Base-by-base conservation (phyloP, 2,329 filamentous ascomycete genomes). In the Nemania diffusa region DNA sequence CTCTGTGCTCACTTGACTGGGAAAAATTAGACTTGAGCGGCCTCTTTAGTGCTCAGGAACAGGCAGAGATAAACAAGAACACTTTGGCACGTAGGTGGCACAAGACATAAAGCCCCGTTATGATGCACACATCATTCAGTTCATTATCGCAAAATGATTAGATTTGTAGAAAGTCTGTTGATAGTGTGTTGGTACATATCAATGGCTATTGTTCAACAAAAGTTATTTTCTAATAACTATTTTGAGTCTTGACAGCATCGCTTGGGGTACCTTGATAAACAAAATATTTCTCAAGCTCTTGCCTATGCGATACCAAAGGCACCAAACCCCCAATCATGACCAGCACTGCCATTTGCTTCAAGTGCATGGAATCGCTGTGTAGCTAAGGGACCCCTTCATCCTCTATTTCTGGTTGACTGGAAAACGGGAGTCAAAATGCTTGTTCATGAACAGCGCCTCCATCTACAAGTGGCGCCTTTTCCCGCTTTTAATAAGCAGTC, bases 251-350 rank as follows among this genome's bases (percentile, higher is more conserved):
- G 44, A n/a, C 17, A 37, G 9, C 24, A 53, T 60, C 56, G 42
- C 61, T 56, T 53, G 20, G n/a, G 20, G 20, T 22, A 42, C 9
- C 22, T 44, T 26, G 55, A 15, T 59, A 69, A 63, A 48, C 63
- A 59, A 60, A 61, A 60, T n/a, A 20, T 26, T 6, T 17, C 17
- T 40, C 15, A 44, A 52, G 17, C 40, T 56, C 20, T 66, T 55
- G 55, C 59, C 56, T 48, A 50, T 62, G 8, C 17, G 51, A 46
- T 55, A 57, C 52, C 24, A 59, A 57, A 44, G 52, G 6, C 13
- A 56, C 24, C 22, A 56, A 2, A 50, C 20, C 46, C 20, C 22
- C 15, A 42, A 53, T 29, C 15, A 56, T 40, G 51, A n/a, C 37
- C 22, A 13, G n/a, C 4, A 40, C 51, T 53, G 34, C 11, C 60